These are phyloP conservation scores for Sporothrix pseudoabietina DNA, from an alignment of 2,329 filamentous ascomycete genomes.

Conservation along the genomic window DNA sequence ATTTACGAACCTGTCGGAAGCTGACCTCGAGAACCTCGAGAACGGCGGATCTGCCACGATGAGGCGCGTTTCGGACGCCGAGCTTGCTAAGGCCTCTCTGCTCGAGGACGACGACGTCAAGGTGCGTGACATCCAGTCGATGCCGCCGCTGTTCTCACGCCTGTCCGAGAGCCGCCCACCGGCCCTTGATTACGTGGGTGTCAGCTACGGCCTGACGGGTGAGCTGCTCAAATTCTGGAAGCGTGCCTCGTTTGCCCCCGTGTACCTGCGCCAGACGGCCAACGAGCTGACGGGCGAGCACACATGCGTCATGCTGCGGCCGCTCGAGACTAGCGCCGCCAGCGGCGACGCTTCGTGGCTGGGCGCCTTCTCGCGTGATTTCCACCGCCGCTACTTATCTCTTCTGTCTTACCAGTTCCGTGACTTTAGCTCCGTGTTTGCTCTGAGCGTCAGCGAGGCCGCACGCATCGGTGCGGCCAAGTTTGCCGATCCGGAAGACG, in stretches of 20 bases:
- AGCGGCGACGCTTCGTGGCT: slow-evolving; percentile 79
- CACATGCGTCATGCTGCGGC: slow-evolving; percentile 94
- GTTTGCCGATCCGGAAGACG: slow-evolving; percentile 60
- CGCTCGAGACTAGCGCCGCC: slow-evolving; percentile 56
- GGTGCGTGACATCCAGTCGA: slow-evolving; percentile 83
- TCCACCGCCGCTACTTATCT: slow-evolving; percentile 89
- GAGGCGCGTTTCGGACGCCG: slow-evolving; percentile 77
- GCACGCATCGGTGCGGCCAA: slow-evolving; percentile 61
- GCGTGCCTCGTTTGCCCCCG: slow-evolving; percentile 77
- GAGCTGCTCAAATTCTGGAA: slow-evolving; percentile 97
- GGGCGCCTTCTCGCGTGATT: slow-evolving; percentile 86
- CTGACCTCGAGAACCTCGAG: slow-evolving; percentile 44
- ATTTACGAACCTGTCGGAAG: slow-evolving; percentile 80
- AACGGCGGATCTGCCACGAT: slow-evolving; percentile 55
- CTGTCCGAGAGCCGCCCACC: slow-evolving; percentile 80
- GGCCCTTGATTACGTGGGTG: slow-evolving; percentile 86
- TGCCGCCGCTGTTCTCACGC: slow-evolving; percentile 91
- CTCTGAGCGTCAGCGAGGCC: slow-evolving; percentile 85
- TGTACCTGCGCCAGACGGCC: slow-evolving; percentile 90
- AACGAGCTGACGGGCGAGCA: slow-evolving; percentile 98
- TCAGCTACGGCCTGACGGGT: slow-evolving; percentile 89
- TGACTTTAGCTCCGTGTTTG: slow-evolving; percentile 73
- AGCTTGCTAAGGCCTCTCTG: slow-evolving; percentile 74
- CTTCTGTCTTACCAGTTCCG: slow-evolving; percentile 93
- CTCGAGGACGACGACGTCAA: slow-evolving; percentile 80